Percentiles rank a stretch among this genome's conserved stretches.
Evolutionary conservation across 441 rosid genomes (phyloP).

Genomic region (Erysimum pusillum): DNA sequence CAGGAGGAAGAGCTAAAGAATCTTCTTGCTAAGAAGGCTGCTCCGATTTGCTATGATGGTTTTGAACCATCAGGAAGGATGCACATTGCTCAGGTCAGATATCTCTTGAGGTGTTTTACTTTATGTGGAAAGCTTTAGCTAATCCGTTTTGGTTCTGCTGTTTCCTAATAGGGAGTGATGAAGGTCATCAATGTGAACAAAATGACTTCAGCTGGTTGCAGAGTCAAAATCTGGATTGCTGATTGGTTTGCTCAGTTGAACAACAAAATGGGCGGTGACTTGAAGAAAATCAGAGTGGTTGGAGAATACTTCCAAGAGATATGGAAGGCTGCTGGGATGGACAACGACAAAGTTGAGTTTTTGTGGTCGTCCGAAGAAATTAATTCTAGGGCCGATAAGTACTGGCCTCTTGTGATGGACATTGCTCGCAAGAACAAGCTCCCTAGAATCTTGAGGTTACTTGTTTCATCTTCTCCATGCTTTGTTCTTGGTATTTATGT

Average conservation of each 20-base stretch:
- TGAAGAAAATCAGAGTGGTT: conserved; percentile 73
- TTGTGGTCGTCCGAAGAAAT: conserved; percentile 88
- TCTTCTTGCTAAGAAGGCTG: conserved; percentile 74
- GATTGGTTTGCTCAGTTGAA: conserved; percentile 96
- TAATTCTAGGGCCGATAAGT: conserved; percentile 67
- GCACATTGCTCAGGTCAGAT: conserved; percentile 89
- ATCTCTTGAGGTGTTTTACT: background rate
- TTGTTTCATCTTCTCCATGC: background rate
- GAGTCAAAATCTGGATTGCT: conserved; percentile 88
- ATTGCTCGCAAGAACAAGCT: conserved; percentile 83
- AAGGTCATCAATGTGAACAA: conserved; percentile 84
- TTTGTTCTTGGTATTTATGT: background rate
- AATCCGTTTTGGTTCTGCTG: background rate
- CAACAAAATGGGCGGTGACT: conserved; percentile 88
- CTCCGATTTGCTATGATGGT: conserved; percentile 88
- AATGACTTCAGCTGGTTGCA: conserved; percentile 80
- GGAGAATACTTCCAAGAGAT: conserved; percentile 75
- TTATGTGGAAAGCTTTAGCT: background rate
- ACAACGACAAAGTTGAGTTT: conserved; percentile 70
- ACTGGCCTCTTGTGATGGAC: conserved; percentile 94
- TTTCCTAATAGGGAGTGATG: conserved; percentile 71
- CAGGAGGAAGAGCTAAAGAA: conserved; percentile 76
- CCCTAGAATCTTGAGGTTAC: conserved; percentile 71
- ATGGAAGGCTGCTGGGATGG: conserved; percentile 85
- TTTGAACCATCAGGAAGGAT: conserved; percentile 93